Evolutionary conservation across 176 grass and related monocot species (phyloP), one percentile per base, ranked within the genome.

Genomic region (Metroxylon sagu): DNA sequence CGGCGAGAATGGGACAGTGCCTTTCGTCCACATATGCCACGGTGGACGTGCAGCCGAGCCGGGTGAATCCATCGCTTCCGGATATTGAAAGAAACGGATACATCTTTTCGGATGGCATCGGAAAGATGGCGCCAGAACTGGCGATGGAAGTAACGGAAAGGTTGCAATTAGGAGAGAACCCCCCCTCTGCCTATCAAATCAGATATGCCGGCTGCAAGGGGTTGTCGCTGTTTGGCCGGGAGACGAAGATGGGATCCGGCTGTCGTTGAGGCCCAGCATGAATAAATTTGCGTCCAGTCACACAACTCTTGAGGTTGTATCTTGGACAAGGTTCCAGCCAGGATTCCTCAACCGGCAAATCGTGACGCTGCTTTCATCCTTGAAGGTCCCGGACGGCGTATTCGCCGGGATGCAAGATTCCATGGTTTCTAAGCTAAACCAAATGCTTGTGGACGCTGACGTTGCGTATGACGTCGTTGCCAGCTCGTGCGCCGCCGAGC

Each of bases 1-100:
- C 80, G 1, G 80, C 86, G 89, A n/a, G n/a, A n/a, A n/a, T n/a
- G n/a, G n/a, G n/a, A n/a, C n/a, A n/a, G n/a, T n/a, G n/a, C n/a
- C n/a, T 95, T 73, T 95, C 90, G 21, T 89, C 90, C 16, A 95
- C 90, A n/a, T 95, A 84, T 76, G 90, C 90, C 4, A 89, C 86
- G 0, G 79, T 95, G 18, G 56, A 76, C 12, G 56, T 89, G 54
- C 67, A 73, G 16, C 48, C 62, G 6, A 16, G 76, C 48, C 71
- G 86, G 64, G 77, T 81, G 4, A 59, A 83, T 65, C 49, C n/a
- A n/a, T n/a, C n/a, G n/a, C n/a, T n/a, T n/a, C n/a, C n/a, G n/a
- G n/a, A n/a, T n/a, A n/a, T n/a, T 66, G 19, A 79, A 39, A 72
- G 27, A n/a, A 83, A 89, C 64, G 26, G 26, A 0, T 95, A 89